Evolutionary conservation across 805 yeast genomes (phyloP).

Genomic region (Myxozyma monticola): DNA sequence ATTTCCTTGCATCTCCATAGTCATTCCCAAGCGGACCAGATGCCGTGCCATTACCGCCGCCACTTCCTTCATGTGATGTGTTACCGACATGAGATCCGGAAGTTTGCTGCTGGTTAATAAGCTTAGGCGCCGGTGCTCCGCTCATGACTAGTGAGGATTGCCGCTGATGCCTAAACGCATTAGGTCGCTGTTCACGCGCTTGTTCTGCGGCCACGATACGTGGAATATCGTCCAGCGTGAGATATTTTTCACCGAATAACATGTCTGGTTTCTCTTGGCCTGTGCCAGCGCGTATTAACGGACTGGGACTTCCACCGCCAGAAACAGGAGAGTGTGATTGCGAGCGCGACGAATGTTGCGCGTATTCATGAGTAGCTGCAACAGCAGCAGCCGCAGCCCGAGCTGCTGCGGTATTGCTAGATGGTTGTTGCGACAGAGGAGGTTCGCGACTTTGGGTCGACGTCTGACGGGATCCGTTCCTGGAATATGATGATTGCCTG

Average conservation of each 20-base stretch:
- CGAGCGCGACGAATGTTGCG: background rate
- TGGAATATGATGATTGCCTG: background rate
- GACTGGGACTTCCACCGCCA: background rate
- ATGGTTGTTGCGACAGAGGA: no score
- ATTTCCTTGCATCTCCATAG: no score
- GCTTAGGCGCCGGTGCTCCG: conserved; percentile 18
- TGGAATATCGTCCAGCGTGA: conserved; percentile 94
- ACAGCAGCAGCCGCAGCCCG: background rate
- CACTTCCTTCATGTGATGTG: background rate
- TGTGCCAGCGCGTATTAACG: background rate
- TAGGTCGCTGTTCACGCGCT: conserved; percentile 89
- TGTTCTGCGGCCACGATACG: conserved; percentile 96
- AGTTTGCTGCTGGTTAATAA: conserved; percentile 8
- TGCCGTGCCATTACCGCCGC: no score
- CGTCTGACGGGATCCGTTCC: background rate
- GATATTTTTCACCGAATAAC: conserved; percentile 58
- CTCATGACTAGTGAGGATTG: conserved; percentile 12
- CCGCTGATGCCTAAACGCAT: conserved; percentile 70
- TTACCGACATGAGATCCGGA: conserved; percentile 4
- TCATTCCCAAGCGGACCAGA: no score
- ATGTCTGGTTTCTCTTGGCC: conserved; percentile 23
- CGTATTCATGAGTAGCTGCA: background rate
- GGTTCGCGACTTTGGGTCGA: background rate
- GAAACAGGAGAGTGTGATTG: background rate
- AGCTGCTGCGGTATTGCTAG: background rate